phyloP scores from a whole-genome alignment of 306 rosid species.

The Lathyrus aphaca region DNA sequence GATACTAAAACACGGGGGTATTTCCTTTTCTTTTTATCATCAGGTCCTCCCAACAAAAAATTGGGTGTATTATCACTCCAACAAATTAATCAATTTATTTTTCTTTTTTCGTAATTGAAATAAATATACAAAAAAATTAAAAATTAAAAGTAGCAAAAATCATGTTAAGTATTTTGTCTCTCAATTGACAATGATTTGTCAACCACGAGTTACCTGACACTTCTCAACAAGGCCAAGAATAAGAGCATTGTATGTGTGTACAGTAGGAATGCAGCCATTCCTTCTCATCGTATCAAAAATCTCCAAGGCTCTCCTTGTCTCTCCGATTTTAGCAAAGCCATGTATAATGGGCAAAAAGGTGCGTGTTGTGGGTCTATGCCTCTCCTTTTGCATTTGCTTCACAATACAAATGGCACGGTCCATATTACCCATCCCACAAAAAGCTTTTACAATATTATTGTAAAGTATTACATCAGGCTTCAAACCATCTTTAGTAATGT shows the following conservation, averaged over 20 bases:
- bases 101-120: background rate
- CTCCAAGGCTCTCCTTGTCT: constrained; percentile 77
- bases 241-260: constrained; percentile 92
- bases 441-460: constrained; percentile 80
- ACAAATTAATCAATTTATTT: background rate
- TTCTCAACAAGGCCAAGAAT: constrained; percentile 95
- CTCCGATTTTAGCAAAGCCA: constrained; percentile 89
- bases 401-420: constrained; percentile 78
- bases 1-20: background rate
- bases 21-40: background rate
- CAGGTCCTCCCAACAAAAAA: constrained; percentile 7
- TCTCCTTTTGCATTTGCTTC: constrained; percentile 82
- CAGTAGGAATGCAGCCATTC: constrained; percentile 94
- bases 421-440: constrained; percentile 97
- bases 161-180: constrained; percentile 13
- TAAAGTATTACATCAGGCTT: constrained; percentile 88
- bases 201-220: constrained; percentile 66
- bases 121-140: background rate
- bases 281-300: constrained; percentile 91
- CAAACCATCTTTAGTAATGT: constrained; percentile 73
- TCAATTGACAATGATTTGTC: constrained; percentile 6
- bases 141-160: background rate
- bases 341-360: constrained; percentile 93
- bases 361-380: constrained; percentile 85
- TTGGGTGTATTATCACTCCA: background rate